Conservation (phyloP, 352 stramenopile species). For the Phytopythium aichiense region DNA sequence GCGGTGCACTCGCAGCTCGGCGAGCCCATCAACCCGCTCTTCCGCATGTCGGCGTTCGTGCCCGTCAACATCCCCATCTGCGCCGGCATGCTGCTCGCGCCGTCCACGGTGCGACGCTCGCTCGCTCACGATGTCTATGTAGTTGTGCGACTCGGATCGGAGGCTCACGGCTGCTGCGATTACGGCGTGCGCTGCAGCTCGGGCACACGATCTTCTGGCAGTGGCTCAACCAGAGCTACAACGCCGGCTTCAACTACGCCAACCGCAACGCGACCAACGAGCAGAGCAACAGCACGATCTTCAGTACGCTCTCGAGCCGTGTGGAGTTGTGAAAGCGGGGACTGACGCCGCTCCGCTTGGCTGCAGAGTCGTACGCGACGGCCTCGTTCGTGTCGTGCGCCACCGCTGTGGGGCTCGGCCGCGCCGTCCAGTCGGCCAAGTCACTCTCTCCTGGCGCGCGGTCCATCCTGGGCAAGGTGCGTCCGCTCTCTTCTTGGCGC, state of each 20-base stretch:
- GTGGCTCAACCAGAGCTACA: conserved; percentile 90
- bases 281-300: conserved; percentile 67
- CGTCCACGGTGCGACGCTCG: conserved; percentile 44
- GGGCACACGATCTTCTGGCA: conserved; percentile 86
- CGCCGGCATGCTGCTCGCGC: conserved; percentile 77
- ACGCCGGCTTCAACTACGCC: conserved; percentile 87
- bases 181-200: conserved; percentile 19
- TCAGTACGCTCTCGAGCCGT: conserved; percentile 40
- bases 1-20: conserved; percentile 81
- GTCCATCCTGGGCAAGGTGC: conserved; percentile 60
- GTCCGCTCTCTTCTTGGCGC: background rate
- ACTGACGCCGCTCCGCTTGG: background rate
- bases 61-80: conserved; percentile 88
- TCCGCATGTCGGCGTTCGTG: conserved; percentile 82
- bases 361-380: conserved; percentile 69
- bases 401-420: conserved; percentile 70
- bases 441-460: conserved; percentile 60
- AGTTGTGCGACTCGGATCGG: background rate
- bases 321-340: no score
- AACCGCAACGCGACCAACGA: conserved; percentile 84
- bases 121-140: background rate
- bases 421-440: conserved; percentile 72
- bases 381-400: conserved; percentile 75
- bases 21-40: conserved; percentile 56
- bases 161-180: background rate